These are phyloP conservation scores for Oropetium thomaeum DNA, from an alignment of 176 grass and related monocot genomes.

Conservation along the genomic window DNA sequence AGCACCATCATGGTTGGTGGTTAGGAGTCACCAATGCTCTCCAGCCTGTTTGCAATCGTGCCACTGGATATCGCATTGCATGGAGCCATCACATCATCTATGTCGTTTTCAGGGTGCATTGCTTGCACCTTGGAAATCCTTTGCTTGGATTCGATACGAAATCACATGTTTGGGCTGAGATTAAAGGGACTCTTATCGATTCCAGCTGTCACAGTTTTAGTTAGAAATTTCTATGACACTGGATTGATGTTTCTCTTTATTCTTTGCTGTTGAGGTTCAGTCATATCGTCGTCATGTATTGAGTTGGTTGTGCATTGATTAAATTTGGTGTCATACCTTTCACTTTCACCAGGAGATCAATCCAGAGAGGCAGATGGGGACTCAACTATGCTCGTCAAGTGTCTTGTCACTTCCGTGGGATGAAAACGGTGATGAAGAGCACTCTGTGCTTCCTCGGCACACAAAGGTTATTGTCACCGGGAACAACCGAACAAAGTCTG, in stretches of 20 bases:
- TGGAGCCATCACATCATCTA: conserved; percentile 27
- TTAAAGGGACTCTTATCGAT: not conserved
- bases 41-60: conserved; percentile 16
- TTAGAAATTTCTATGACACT: not conserved
- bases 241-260: conserved; percentile 4
- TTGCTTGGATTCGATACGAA: not conserved
- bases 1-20: conserved; percentile 31
- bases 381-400: conserved; percentile 46
- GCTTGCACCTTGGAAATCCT: not conserved
- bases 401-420: conserved; percentile 45
- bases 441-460: conserved; percentile 62
- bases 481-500: conserved; percentile 87
- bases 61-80: conserved; percentile 24
- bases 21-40: conserved; percentile 32
- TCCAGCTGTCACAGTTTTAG: conserved; percentile 2
- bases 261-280: conserved; percentile 10
- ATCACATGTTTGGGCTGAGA: not conserved
- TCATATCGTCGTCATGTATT: not conserved
- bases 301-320: conserved; percentile 39
- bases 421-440: conserved; percentile 63
- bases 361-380: conserved; percentile 41
- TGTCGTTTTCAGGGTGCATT: not conserved
- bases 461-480: conserved; percentile 85
- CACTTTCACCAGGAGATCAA: conserved; percentile 8
- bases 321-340: conserved; percentile 12